Base-by-base conservation (phyloP, 768 basidiomycete genomes). In the Stropharia rugosoannulata region DNA sequence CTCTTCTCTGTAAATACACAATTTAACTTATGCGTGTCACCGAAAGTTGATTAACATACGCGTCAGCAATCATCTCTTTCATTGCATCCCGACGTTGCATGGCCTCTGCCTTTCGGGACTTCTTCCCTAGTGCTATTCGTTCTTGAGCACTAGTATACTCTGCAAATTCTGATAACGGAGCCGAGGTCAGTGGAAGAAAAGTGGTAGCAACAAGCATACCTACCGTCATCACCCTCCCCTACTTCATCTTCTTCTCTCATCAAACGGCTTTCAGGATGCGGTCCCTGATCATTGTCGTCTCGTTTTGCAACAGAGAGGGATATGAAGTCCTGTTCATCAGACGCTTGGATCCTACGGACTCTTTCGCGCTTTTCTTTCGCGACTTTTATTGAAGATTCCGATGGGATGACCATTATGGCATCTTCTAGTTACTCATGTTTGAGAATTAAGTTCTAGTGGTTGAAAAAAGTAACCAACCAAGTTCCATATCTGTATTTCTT, bases 71-170 rank as follows among this genome's bases (percentile, higher is more conserved):
- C 77, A 93, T 74, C 67, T 91, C 91, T 55, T 84, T 79, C 81
- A 92, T 92, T 2, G 79, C 77, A 56, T 85, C 84, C 61, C 85
- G 79, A 18, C 81, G 79, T 66, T 87, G 87, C 40, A 70, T 73
- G 1, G 85, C 86, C 62, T 91, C 93, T 5, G 74, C 63, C 64
- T 91, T 93, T 46, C 83, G 77, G 0, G 86, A 86, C 64, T 91
- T 92, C 67, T 92, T 95, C 0, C 91, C 90, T 2, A 95, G 70
- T 0, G 93, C 89, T 50, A 95, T 90, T 35, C 93, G 79, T 59
- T 93, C 92, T 70, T 91, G 86, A 0, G 93, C 92, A 62, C 85
- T 90, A 1, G 93, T 95, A 62, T 86, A 95, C 65, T 93, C 91
- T 5, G 93, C 87, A 66, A 80, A 92, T 63, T 94, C 93, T 94